These are phyloP conservation scores for Phymatotrichopsis omnivora DNA, from an alignment of 2,329 filamentous ascomycete genomes.

Conservation along the genomic window DNA sequence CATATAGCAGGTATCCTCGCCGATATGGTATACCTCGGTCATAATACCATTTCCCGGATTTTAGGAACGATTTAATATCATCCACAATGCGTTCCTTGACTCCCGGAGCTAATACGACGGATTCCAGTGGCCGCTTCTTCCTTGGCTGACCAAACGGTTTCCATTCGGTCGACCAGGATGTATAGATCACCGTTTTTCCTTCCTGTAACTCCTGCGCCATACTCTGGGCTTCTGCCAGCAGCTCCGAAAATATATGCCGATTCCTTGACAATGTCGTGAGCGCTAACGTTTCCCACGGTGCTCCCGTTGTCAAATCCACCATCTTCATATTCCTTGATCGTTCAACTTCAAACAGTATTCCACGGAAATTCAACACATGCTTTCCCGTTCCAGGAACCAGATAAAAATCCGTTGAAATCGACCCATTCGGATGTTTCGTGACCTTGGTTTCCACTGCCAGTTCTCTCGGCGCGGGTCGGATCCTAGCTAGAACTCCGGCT, in stretches of 20 bases:
- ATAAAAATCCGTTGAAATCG: slow-evolving; percentile 68
- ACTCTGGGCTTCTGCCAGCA: slow-evolving; percentile 77
- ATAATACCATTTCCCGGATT: slow-evolving; percentile 74
- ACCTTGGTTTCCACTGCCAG: slow-evolving; percentile 56
- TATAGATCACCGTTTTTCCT: slow-evolving; percentile 88
- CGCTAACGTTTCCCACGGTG: slow-evolving; percentile 88
- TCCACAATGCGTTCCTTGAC: slow-evolving; percentile 70
- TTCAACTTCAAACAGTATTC: slow-evolving; percentile 78
- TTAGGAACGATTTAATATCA: slow-evolving; percentile 74
- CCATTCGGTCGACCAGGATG: slow-evolving; percentile 76
- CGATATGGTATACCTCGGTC: slow-evolving; percentile 92
- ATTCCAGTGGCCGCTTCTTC: slow-evolving; percentile 75
- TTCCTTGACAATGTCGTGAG: slow-evolving; percentile 85
- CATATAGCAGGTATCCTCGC: slow-evolving; percentile 78
- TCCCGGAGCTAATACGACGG: slow-evolving; percentile 74
- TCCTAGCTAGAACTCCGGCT: slow-evolving; percentile 43
- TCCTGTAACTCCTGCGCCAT: slow-evolving; percentile 71
- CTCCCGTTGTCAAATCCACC: slow-evolving; percentile 66
- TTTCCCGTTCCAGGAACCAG: slow-evolving; percentile 84
- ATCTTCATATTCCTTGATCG: slow-evolving; percentile 77
- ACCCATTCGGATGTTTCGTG: slow-evolving; percentile 53
- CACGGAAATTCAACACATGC: slow-evolving; percentile 76
- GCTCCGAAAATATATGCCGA: slow-evolving; percentile 76
- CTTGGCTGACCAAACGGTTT: slow-evolving; percentile 70
- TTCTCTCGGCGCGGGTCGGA: slow-evolving; percentile 50